Evolutionary conservation across 208 protist species (phyloP).

Genomic region (Trypanosoma vivax): DNA sequence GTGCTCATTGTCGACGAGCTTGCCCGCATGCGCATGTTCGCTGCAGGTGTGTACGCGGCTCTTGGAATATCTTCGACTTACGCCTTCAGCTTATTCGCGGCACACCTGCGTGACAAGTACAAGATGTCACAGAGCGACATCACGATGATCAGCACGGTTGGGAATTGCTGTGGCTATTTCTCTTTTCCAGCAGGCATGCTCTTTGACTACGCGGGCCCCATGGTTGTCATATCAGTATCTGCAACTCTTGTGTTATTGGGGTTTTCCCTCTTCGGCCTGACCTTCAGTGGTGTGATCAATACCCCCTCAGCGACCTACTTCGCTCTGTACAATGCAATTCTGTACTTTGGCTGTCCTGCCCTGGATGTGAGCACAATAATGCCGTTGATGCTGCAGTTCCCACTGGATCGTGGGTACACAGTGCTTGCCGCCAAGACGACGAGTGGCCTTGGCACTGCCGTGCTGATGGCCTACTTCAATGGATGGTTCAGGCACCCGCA

Average conservation of each 20-base stretch:
- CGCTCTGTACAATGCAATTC: slow-evolving; percentile 35
- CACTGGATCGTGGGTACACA: slow-evolving; percentile 35
- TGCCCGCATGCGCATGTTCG: neutral
- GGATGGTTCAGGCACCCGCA: neutral
- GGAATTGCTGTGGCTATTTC: neutral
- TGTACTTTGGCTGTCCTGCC: slow-evolving; percentile 33
- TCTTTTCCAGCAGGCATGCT: slow-evolving; percentile 1
- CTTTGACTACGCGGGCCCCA: slow-evolving; percentile 7
- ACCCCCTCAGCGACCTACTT: slow-evolving; percentile 18
- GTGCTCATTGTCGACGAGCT: slow-evolving; percentile 20
- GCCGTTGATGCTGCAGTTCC: slow-evolving; percentile 36
- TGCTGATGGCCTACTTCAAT: slow-evolving; percentile 2
- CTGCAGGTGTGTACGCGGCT: neutral
- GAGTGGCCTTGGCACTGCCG: slow-evolving; percentile 11
- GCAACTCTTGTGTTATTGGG: slow-evolving; percentile 10
- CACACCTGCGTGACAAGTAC: slow-evolving; percentile 4
- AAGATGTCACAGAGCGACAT: slow-evolving; percentile 5
- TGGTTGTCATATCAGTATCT: neutral
- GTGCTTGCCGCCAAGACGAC: slow-evolving; percentile 4
- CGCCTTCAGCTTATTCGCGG: slow-evolving; percentile 2
- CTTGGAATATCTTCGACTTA: slow-evolving; percentile 6
- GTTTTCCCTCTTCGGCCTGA: slow-evolving; percentile 28
- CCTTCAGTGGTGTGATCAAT: slow-evolving; percentile 26
- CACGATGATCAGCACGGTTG: slow-evolving; percentile 14
- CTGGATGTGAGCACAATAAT: slow-evolving; percentile 33